phyloP scores from a whole-genome alignment of 2,329 filamentous ascomycete species.

The Alternaria infectoria region DNA sequence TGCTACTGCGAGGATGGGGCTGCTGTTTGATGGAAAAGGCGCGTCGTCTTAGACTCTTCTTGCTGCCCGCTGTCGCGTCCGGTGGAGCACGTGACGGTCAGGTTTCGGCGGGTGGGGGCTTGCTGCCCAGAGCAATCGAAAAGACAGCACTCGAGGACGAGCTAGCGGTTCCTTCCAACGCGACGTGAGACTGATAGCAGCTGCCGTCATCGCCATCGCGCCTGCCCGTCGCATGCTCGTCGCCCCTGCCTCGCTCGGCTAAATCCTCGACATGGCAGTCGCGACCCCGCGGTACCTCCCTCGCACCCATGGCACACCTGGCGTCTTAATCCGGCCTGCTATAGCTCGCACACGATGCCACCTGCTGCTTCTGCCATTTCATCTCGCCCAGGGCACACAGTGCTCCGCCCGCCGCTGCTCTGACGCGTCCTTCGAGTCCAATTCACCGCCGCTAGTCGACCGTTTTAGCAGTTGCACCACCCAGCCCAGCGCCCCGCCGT shows the following conservation, averaged over 20 bases:
- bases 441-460: slow-evolving; percentile 39
- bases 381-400: slow-evolving; percentile 27
- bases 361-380: slow-evolving; percentile 26
- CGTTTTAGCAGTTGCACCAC: slow-evolving; percentile 45
- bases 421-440: slow-evolving; percentile 38
- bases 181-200: neutral
- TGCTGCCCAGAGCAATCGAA: neutral
- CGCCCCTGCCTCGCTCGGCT: slow-evolving; percentile 24
- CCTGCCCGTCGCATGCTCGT: neutral
- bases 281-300: slow-evolving; percentile 15
- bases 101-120: neutral
- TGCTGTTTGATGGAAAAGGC: neutral
- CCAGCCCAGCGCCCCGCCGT: slow-evolving; percentile 29
- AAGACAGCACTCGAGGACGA: neutral
- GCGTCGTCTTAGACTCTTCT: neutral
- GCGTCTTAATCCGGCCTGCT: slow-evolving; percentile 19
- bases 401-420: slow-evolving; percentile 22
- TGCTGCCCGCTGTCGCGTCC: slow-evolving; percentile 10
- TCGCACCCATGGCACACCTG: slow-evolving; percentile 7
- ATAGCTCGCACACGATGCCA: slow-evolving; percentile 19
- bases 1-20: neutral
- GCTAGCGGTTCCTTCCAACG: neutral
- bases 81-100: slow-evolving; percentile 27
- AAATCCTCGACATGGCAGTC: slow-evolving; percentile 26
- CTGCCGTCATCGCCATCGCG: slow-evolving; percentile 10